Evolutionary conservation across 2,329 filamentous ascomycete genomes (phyloP).

Genomic region (Cercospora beticola): DNA sequence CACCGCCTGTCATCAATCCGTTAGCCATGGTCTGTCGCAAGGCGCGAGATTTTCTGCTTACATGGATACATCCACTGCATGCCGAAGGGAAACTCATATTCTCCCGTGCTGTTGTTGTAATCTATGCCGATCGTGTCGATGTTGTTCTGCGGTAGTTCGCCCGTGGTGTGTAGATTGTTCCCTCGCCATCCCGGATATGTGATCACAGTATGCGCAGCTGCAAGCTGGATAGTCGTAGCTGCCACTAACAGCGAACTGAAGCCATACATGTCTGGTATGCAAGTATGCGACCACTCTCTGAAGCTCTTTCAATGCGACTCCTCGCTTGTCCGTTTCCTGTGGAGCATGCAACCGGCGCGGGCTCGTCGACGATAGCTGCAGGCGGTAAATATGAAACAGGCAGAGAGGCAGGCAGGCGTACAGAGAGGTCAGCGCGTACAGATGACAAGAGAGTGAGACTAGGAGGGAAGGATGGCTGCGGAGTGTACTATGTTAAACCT

Average conservation of each 20-base stretch:
- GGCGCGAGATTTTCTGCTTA: slow-evolving; percentile 50
- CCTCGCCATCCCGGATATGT: slow-evolving; percentile 85
- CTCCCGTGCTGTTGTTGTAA: slow-evolving; percentile 26
- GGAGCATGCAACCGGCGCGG: not conserved
- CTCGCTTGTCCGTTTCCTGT: not conserved
- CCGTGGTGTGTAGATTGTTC: slow-evolving; percentile 78
- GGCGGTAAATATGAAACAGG: slow-evolving; percentile 6
- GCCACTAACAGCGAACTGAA: not conserved
- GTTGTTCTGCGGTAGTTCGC: slow-evolving; percentile 45
- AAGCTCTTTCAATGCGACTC: slow-evolving; percentile 2
- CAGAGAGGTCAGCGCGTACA: slow-evolving; percentile 6
- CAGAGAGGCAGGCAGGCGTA: not conserved
- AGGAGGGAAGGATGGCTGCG: not conserved
- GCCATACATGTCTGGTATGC: slow-evolving; percentile 1
- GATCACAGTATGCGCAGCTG: slow-evolving; percentile 71
- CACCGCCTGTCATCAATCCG: slow-evolving; percentile 65
- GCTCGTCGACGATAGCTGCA: not conserved
- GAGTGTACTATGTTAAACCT: slow-evolving; percentile 3
- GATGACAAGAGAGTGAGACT: not conserved
- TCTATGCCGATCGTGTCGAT: slow-evolving; percentile 49
- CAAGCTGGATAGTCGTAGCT: slow-evolving; percentile 1
- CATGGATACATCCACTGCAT: slow-evolving; percentile 97
- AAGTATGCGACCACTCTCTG: not conserved
- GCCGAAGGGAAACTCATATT: slow-evolving; percentile 63
- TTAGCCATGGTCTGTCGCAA: not conserved